Conservation (phyloP, 495 filamentous ascomycete species). For the Podospora bellae-mahoneyi region DNA sequence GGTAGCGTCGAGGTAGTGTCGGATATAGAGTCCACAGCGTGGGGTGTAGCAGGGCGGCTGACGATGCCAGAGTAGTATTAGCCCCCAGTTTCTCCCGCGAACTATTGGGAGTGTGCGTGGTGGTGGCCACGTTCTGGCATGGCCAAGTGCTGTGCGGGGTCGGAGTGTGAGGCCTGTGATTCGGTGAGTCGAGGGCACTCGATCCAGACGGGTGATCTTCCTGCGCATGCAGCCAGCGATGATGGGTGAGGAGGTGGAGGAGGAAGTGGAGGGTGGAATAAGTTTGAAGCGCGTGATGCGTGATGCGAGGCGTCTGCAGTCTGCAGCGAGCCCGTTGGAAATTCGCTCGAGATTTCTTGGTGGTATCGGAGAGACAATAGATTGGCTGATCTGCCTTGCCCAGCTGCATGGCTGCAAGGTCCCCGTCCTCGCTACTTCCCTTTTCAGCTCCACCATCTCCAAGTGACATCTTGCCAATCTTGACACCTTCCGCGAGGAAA, state of each 20-base stretch:
- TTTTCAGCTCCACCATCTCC: not conserved
- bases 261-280: not conserved
- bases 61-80: slow-evolving; percentile 13
- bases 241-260: not conserved
- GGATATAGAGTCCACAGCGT: slow-evolving; percentile 11
- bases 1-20: not conserved
- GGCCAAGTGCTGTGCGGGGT: slow-evolving; percentile 20
- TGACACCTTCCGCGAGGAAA: not conserved
- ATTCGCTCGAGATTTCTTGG: not conserved
- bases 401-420: slow-evolving; percentile 5
- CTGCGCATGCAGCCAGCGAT: slow-evolving; percentile 8
- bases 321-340: not conserved
- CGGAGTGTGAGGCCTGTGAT: not conserved
- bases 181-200: not conserved
- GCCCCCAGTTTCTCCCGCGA: slow-evolving; percentile 7
- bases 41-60: slow-evolving; percentile 15
- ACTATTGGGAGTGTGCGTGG: slow-evolving; percentile 21
- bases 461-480: not conserved
- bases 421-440: slow-evolving; percentile 4
- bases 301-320: slow-evolving; percentile 3
- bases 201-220: slow-evolving; percentile 10
- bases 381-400: slow-evolving; percentile 5
- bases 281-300: not conserved
- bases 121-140: slow-evolving; percentile 13
- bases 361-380: not conserved